phyloP scores from a whole-genome alignment of 2,329 filamentous ascomycete species.

The Diaporthe vaccinii region DNA sequence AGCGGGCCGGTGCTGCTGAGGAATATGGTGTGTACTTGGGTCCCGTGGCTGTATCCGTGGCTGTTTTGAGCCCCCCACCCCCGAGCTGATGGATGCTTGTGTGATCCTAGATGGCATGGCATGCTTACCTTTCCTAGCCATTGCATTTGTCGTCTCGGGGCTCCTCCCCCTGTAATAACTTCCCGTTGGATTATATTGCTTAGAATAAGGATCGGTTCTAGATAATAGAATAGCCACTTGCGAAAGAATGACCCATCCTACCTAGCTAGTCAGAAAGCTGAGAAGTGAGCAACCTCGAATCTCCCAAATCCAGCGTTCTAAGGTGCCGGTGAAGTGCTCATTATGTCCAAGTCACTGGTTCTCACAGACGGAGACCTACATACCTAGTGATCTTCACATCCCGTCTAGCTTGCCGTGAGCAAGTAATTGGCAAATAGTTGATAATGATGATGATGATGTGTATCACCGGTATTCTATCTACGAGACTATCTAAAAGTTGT shows the following conservation, averaged over 20 bases:
- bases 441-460: slow-evolving; percentile 39
- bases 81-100: too few relatives aligned
- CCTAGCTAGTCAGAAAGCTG: too few relatives aligned
- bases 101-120: neutral
- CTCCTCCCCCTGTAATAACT: neutral
- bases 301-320: neutral
- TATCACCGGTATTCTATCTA: slow-evolving; percentile 43
- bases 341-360: too few relatives aligned
- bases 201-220: neutral
- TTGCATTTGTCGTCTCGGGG: neutral
- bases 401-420: neutral
- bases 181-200: neutral
- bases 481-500: slow-evolving; percentile 39
- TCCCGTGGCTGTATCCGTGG: slow-evolving; percentile 11
- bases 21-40: slow-evolving; percentile 4
- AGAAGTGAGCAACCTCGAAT: neutral
- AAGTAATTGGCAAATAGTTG: slow-evolving; percentile 15
- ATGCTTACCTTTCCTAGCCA: neutral
- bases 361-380: neutral
- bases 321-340: too few relatives aligned
- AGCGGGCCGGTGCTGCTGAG: neutral
- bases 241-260: neutral
- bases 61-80: too few relatives aligned
- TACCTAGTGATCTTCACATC: neutral
- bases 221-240: neutral